Evolutionary conservation across 345 rosid genomes (phyloP).

Genomic region (Brassica nigra): DNA sequence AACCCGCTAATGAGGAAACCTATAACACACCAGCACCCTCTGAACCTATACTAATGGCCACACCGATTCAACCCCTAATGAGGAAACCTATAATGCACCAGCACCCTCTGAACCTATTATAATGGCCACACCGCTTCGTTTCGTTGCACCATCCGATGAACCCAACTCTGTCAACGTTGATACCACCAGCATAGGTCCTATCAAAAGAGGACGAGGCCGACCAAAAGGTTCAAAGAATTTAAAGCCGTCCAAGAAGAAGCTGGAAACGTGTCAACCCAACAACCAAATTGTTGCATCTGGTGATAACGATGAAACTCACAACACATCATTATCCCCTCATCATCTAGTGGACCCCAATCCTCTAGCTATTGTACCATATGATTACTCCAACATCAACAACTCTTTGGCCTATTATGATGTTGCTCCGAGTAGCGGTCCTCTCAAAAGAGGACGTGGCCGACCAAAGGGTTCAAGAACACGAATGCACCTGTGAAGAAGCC

Average conservation of each 20-base stretch:
- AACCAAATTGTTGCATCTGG: not conserved
- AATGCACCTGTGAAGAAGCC: not conserved
- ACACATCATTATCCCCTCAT: no score
- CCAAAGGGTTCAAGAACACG: constrained; percentile 14
- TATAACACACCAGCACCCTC: not conserved
- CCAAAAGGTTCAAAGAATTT: constrained; percentile 16
- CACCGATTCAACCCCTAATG: no score
- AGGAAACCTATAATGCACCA: no score
- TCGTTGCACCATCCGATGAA: not conserved
- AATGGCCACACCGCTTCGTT: not conserved
- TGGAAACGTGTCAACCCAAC: not conserved
- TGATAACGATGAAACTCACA: not conserved
- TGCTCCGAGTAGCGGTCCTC: not conserved
- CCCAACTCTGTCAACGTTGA: not conserved
- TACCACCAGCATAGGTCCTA: not conserved
- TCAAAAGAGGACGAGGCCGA: constrained; percentile 20
- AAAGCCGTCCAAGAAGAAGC: not conserved
- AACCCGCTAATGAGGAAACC: not conserved
- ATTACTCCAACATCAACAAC: not conserved
- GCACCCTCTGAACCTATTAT: no score
- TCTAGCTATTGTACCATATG: not conserved
- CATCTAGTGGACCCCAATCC: not conserved
- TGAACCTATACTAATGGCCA: not conserved
- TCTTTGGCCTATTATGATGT: not conserved
- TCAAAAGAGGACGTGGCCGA: constrained; percentile 18